Conservation (phyloP, 2,329 filamentous ascomycete genomes). For the Lithohypha guttulata region DNA sequence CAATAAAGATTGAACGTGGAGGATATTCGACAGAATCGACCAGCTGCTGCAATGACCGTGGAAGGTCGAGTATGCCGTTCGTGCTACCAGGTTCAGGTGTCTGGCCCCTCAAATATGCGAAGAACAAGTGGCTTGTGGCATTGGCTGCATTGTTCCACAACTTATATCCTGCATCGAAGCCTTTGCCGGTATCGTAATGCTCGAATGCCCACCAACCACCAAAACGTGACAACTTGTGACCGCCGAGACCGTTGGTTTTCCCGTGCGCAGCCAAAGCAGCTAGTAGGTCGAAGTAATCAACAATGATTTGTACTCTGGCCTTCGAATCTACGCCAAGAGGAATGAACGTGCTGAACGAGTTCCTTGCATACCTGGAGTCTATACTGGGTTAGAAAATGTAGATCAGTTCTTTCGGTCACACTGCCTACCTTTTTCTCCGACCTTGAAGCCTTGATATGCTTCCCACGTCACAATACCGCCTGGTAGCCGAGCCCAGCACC, state of each 20-base stretch:
- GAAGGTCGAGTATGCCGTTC: conserved; percentile 73
- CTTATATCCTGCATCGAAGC: conserved; percentile 90
- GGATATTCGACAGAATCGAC: conserved; percentile 91
- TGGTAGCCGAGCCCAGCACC: conserved; percentile 91
- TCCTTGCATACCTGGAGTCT: conserved; percentile 86
- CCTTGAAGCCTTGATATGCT: conserved; percentile 88
- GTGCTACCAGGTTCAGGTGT: conserved; percentile 63
- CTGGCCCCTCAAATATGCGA: conserved; percentile 85
- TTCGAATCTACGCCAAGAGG: conserved; percentile 85
- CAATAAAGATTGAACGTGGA: conserved; percentile 63
- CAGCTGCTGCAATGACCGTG: conserved; percentile 81
- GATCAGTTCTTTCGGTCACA: conserved; percentile 12
- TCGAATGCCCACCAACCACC: conserved; percentile 99
- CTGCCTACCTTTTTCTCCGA: conserved; percentile 73
- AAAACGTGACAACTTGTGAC: conserved; percentile 85
- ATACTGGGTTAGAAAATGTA: conserved; percentile 16
- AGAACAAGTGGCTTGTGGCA: conserved; percentile 93
- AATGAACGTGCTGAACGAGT: conserved; percentile 94
- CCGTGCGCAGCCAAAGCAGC: conserved; percentile 84
- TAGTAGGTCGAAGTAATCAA: conserved; percentile 91
- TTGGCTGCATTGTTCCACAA: conserved; percentile 84
- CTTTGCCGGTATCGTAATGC: conserved; percentile 71
- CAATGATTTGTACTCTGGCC: conserved; percentile 76
- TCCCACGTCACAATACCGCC: conserved; percentile 95
- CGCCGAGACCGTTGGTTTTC: conserved; percentile 85